Evolutionary conservation across 2,329 filamentous ascomycete species (phyloP).

Genomic region (Pseudogymnoascus sp.): DNA sequence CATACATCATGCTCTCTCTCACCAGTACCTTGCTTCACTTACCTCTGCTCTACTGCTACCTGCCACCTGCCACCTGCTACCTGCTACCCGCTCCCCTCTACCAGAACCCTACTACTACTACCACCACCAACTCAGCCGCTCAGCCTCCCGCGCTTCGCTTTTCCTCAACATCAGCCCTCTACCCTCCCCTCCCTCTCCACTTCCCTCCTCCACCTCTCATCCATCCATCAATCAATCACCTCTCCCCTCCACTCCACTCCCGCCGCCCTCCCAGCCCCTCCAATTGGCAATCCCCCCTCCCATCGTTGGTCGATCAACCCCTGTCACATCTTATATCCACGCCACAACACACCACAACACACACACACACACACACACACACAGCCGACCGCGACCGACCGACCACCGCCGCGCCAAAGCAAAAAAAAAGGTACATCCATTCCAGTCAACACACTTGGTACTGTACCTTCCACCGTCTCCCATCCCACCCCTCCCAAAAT

Average conservation of each 20-base stretch:
- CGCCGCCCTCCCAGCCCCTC: conserved; percentile 16
- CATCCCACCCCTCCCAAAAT: background rate
- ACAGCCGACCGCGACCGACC: background rate
- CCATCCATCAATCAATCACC: background rate
- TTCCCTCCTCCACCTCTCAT: conserved; percentile 14
- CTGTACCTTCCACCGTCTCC: background rate
- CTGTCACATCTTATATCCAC: background rate
- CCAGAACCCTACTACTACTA: no score
- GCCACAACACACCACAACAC: background rate
- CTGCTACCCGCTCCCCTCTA: no score
- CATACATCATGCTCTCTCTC: no score
- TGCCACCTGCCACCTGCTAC: no score
- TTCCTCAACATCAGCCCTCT: conserved; percentile 11
- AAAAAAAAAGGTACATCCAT: no score
- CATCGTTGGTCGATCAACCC: background rate
- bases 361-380: no score
- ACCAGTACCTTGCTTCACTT: no score
- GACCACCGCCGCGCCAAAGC: background rate
- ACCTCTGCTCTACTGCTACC: no score
- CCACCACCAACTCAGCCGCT: background rate
- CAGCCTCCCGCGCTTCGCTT: conserved; percentile 15
- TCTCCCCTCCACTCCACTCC: conserved; percentile 16
- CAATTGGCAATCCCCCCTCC: background rate
- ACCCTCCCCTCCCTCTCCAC: conserved; percentile 10
- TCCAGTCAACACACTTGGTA: background rate